Evolutionary conservation across 768 basidiomycete species (phyloP).

Genomic region (Collybiopsis confluens): DNA sequence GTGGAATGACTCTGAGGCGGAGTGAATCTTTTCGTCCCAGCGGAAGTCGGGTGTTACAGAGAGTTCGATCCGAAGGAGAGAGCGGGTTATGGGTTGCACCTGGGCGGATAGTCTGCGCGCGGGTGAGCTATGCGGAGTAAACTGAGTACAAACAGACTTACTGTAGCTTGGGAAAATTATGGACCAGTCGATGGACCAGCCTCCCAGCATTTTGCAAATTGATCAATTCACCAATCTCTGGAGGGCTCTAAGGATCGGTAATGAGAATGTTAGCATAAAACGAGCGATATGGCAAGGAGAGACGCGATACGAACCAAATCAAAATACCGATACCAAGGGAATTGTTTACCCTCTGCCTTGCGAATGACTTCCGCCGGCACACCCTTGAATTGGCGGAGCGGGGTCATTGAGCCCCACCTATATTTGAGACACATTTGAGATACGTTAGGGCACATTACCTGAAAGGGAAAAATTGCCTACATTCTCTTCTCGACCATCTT

Average conservation of each 20-base stretch:
- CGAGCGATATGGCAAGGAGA: neutral
- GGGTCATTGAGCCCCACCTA: conserved; percentile 98
- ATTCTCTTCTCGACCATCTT: conserved; percentile 93
- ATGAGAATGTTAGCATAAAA: too few relatives aligned
- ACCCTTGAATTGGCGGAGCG: conserved; percentile 91
- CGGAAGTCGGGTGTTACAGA: conserved; percentile 97
- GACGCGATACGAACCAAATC: conserved; percentile 52
- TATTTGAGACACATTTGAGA: too few relatives aligned
- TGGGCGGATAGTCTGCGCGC: conserved; percentile 76
- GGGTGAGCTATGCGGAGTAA: neutral
- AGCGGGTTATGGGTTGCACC: conserved; percentile 94
- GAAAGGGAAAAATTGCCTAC: too few relatives aligned
- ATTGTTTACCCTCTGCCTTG: conserved; percentile 96
- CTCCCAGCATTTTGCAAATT: conserved; percentile 92
- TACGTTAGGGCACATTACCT: too few relatives aligned
- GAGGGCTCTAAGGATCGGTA: conserved; percentile 66
- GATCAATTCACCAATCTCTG: conserved; percentile 93
- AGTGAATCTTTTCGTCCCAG: conserved; percentile 96
- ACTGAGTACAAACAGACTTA: conserved; percentile 27
- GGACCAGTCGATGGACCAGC: conserved; percentile 88
- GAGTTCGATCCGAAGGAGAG: conserved; percentile 86
- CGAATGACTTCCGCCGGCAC: conserved; percentile 81
- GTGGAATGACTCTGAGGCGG: conserved; percentile 83
- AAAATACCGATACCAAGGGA: conserved; percentile 98
- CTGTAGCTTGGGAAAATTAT: conserved; percentile 95